A percentile compares a stretch with the other conserved stretches of the same genome.
These are phyloP conservation scores for Penicillium waksmanii DNA, from an alignment of 495 filamentous ascomycete species.

Conservation along the genomic window DNA sequence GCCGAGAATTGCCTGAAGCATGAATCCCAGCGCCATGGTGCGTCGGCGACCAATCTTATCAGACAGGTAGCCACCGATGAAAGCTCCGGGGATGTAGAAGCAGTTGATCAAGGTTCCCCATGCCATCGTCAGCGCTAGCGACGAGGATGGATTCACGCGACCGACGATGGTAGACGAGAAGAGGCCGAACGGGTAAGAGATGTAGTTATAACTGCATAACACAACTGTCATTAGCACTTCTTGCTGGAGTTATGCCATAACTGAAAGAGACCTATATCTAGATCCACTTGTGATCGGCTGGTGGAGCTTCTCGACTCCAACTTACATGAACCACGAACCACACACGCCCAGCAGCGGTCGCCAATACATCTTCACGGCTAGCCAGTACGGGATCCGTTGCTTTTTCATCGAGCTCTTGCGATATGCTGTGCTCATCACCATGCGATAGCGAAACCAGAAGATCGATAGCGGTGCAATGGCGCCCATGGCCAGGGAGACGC, in stretches of 20 bases:
- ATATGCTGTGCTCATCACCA: slow-evolving; percentile 62
- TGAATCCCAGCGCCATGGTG: slow-evolving; percentile 63
- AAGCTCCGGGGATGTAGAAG: slow-evolving; percentile 78
- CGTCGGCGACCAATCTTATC: slow-evolving; percentile 70
- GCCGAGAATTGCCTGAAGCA: slow-evolving; percentile 66
- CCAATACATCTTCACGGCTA: slow-evolving; percentile 45
- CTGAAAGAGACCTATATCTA: background rate
- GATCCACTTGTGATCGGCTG: slow-evolving; percentile 2
- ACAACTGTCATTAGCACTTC: background rate
- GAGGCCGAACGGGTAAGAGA: slow-evolving; percentile 43
- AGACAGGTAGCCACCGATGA: slow-evolving; percentile 67
- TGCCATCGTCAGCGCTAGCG: slow-evolving; percentile 62
- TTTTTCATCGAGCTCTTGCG: slow-evolving; percentile 64
- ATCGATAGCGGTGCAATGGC: slow-evolving; percentile 38
- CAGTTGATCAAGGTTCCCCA: slow-evolving; percentile 81
- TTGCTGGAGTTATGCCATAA: background rate
- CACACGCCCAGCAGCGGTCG: slow-evolving; percentile 37
- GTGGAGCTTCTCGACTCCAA: background rate
- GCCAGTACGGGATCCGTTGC: slow-evolving; percentile 35
- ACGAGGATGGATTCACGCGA: slow-evolving; percentile 45
- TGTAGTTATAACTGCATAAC: slow-evolving; percentile 40
- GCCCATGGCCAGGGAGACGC: slow-evolving; percentile 36
- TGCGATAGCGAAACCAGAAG: slow-evolving; percentile 45
- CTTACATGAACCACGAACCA: slow-evolving; percentile 42
- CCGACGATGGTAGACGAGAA: slow-evolving; percentile 43